Evolutionary conservation across 176 grass and related monocot genomes (phyloP).

Genomic region (bread wheat (Triticum aestivum)): IWGSC_CS_RefSeq_v2.1 NC_057806.1:577783213-577783712

Average conservation of each 20-base stretch:
- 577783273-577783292: constrained; percentile 3
- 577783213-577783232: neutral
- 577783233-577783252: neutral
- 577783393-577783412: neutral
- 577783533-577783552: neutral
- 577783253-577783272: neutral
- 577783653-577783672: constrained; percentile 31
- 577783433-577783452: neutral
- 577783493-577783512: neutral
- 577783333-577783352: neutral
- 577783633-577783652: neutral
- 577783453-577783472: neutral
- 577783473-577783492: neutral
- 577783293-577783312: neutral
- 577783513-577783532: too few species aligned
- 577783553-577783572: neutral
- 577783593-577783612: constrained; percentile 5
- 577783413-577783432: neutral
- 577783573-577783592: neutral
- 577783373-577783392: neutral
- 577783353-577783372: neutral
- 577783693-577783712: neutral
- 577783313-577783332: neutral
- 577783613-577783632: constrained; percentile 6
- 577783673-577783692: constrained; percentile 24